phyloP scores from a whole-genome alignment of 73 alveolate genomes.

The Stentor coeruleus region DNA sequence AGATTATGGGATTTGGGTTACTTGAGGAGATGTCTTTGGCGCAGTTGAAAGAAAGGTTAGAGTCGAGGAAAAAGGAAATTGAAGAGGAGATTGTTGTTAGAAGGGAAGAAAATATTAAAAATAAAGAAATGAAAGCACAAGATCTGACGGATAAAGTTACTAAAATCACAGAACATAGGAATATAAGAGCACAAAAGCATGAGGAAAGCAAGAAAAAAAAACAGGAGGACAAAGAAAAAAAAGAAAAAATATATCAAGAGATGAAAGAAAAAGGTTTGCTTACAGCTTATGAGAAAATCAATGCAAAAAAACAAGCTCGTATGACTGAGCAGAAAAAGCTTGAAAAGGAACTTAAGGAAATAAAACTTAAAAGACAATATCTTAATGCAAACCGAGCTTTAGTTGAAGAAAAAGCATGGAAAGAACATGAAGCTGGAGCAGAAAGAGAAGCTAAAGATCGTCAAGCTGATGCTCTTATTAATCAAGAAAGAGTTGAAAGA shows the following conservation, averaged over 20 bases:
- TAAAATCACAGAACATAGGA: background rate
- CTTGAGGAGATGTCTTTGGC: slow-evolving; percentile 96
- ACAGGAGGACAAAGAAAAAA: slow-evolving; percentile 67
- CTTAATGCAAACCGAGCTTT: slow-evolving; percentile 89
- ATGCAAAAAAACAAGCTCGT: slow-evolving; percentile 75
- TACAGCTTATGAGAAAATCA: slow-evolving; percentile 81
- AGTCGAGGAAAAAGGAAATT: slow-evolving; percentile 68
- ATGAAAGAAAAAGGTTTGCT: slow-evolving; percentile 90
- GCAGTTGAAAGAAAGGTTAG: slow-evolving; percentile 94
- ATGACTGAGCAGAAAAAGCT: slow-evolving; percentile 90
- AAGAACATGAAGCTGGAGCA: slow-evolving; percentile 93
- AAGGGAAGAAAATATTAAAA: slow-evolving; percentile 44
- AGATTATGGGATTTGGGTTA: slow-evolving; percentile 94
- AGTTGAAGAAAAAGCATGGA: slow-evolving; percentile 95
- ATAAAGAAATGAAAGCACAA: slow-evolving; percentile 35
- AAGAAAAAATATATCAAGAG: slow-evolving; percentile 36
- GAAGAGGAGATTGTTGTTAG: slow-evolving; percentile 74
- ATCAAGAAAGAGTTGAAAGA: slow-evolving; percentile 72
- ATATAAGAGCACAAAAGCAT: slow-evolving; percentile 73
- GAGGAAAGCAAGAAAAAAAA: slow-evolving; percentile 71
- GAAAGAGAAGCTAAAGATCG: slow-evolving; percentile 92
- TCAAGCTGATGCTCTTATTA: slow-evolving; percentile 82
- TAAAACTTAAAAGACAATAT: slow-evolving; percentile 87
- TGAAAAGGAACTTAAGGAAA: slow-evolving; percentile 92
- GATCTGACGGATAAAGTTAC: slow-evolving; percentile 34